Base-by-base conservation (phyloP, 176 grass and related monocot genomes). In the Musa acuminata region DNA sequence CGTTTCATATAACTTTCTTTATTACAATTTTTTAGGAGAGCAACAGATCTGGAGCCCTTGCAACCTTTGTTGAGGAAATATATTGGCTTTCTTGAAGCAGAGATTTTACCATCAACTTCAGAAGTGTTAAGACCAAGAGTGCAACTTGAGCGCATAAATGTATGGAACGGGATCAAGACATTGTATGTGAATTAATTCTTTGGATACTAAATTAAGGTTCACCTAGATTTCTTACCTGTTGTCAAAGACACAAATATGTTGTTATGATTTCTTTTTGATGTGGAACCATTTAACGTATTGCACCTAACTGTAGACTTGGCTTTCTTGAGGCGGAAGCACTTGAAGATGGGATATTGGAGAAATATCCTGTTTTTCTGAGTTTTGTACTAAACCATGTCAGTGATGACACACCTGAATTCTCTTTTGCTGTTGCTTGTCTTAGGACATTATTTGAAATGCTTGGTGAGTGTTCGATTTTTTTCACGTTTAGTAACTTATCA, bases 141-240 rank as follows among this genome's bases (percentile, higher is more conserved):
- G 79, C 94, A 87, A 72, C 94, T 93, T 59, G 84, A 91, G 87
- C 83, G 90, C 78, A 69, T 80, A 0, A 85, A 98, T 78, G 81
- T 98, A 82, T 98, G 94, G 94, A 90, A 93, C 80, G 94, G 94
- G 87, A 91, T 98, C 85, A 98, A 98, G 85, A 90, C 94, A 98
- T 71, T 98, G 94, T 98, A 98, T 89, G 94, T 89, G 83, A 85
- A 72, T 91, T 75, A 75, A 82, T 70, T 84, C 23, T 53, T 67
- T 55, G 16, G 48, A 49, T 79, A 9, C 59, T 16, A 49, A 72
- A 8, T 55, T 84, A 19, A 55, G 20, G 13, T 25, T 20, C 62
- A 9, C 78, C 64, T 69, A 74, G 55, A 21, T 67, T 16, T 82
- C 54, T 72, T 27, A 69, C 55, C 35, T 13, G 49, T 64, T 71